Evolutionary conservation across 805 yeast genomes (phyloP).

Genomic region (Suhomyces emberorum): DNA sequence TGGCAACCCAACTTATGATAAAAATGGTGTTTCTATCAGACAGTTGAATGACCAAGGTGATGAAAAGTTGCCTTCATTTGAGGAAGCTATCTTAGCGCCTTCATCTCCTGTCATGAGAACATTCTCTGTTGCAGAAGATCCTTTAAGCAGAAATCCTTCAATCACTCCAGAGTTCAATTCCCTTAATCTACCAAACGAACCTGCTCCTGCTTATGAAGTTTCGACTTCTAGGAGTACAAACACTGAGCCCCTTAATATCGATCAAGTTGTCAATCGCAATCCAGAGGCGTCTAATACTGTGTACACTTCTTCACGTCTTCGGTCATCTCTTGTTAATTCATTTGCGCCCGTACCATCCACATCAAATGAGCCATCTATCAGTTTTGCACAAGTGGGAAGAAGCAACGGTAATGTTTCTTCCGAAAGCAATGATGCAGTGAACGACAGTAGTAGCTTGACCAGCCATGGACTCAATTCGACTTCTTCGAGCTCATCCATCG

Average conservation of each 20-base stretch:
- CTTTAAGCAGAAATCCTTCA: constrained; percentile 34
- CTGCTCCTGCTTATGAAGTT: constrained; percentile 34
- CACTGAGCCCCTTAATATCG: constrained; percentile 19
- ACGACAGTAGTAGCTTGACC: constrained; percentile 1
- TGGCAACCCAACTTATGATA: constrained; percentile 26
- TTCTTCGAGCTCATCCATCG: neutral
- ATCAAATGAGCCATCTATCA: neutral
- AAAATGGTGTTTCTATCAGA: constrained; percentile 30
- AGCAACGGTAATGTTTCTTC: neutral
- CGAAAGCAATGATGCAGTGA: neutral
- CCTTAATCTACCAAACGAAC: constrained; percentile 17
- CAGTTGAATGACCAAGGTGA: constrained; percentile 19
- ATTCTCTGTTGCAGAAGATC: constrained; percentile 36
- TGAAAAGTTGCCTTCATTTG: constrained; percentile 56
- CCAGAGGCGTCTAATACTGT: constrained; percentile 4
- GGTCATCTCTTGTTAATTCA: constrained; percentile 29
- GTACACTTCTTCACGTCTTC: constrained; percentile 19
- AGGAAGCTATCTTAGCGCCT: constrained; percentile 58
- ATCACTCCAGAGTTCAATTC: constrained; percentile 11
- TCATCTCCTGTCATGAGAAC: constrained; percentile 33
- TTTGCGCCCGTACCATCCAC: constrained; percentile 25
- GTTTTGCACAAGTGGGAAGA: neutral
- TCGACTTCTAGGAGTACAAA: constrained; percentile 6
- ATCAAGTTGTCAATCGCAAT: constrained; percentile 22
- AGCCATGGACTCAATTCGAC: neutral